phyloP scores from a whole-genome alignment of 768 basidiomycete species.

The Sarcodon aspratus region DNA sequence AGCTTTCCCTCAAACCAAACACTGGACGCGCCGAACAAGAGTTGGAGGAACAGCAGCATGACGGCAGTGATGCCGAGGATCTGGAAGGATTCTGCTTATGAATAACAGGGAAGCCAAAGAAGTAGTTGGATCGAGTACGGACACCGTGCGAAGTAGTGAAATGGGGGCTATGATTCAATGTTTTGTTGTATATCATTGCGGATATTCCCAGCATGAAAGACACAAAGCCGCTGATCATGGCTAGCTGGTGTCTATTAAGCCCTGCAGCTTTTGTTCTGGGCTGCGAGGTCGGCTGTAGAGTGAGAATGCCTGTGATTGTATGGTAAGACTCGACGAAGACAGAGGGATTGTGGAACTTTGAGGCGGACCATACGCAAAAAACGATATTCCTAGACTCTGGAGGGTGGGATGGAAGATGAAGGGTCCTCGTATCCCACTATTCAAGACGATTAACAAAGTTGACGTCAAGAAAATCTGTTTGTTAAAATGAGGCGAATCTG shows the following conservation, averaged over 20 bases:
- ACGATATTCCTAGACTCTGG: constrained; percentile 20
- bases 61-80: constrained; percentile 54
- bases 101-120: neutral
- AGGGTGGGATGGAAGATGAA: constrained; percentile 31
- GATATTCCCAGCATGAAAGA: constrained; percentile 45
- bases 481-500: neutral
- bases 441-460: constrained; percentile 14
- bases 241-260: constrained; percentile 56
- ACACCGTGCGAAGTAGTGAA: constrained; percentile 73
- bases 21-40: constrained; percentile 56
- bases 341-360: neutral
- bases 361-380: constrained; percentile 30
- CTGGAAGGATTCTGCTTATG: constrained; percentile 19
- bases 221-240: constrained; percentile 47
- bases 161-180: constrained; percentile 34
- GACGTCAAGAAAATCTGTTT: constrained; percentile 12
- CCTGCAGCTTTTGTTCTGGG: constrained; percentile 57
- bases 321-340: neutral
- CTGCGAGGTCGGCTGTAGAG: constrained; percentile 63
- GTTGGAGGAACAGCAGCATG: constrained; percentile 50
- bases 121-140: constrained; percentile 10
- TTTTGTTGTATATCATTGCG: constrained; percentile 58
- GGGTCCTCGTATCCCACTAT: constrained; percentile 17
- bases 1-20: constrained; percentile 63
- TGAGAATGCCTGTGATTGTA: constrained; percentile 45